Percentiles rank a stretch among this genome's conserved stretches.
These are phyloP conservation scores for Clarireedia sp. DNA, from an alignment of 2,329 filamentous ascomycete genomes.

Conservation along the genomic window DNA sequence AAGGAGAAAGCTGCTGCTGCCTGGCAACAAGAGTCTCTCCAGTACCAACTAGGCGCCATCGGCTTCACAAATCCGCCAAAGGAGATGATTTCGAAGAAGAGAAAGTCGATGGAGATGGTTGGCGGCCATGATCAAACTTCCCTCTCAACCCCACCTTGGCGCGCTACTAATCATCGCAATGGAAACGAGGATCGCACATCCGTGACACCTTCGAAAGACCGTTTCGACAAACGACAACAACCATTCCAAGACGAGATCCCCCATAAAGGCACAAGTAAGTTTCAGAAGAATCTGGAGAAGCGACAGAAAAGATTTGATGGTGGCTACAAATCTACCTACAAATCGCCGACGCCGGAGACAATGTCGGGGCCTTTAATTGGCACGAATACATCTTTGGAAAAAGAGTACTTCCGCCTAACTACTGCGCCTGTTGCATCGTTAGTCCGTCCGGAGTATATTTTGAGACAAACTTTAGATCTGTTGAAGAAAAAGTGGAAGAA, in stretches of 20 bases:
- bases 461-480: conserved; percentile 78
- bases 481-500: conserved; percentile 92
- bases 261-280: conserved; percentile 69
- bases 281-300: conserved; percentile 76
- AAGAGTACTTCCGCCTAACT: conserved; percentile 90
- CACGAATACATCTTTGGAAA: conserved; percentile 76
- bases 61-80: conserved; percentile 13
- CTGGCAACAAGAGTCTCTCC: conserved; percentile 26
- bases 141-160: conserved; percentile 59
- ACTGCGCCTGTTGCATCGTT: conserved; percentile 80
- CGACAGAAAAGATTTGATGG: conserved; percentile 80
- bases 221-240: conserved; percentile 39
- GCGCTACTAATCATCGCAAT: conserved; percentile 53
- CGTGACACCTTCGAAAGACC: conserved; percentile 21
- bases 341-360: conserved; percentile 49
- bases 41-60: conserved; percentile 19
- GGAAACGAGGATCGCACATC: conserved; percentile 70
- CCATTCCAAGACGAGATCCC: conserved; percentile 38
- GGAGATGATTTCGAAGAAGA: conserved; percentile 53
- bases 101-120: conserved; percentile 66
- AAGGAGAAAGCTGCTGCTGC: conserved; percentile 26
- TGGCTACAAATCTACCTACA: conserved; percentile 49
- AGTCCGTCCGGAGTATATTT: conserved; percentile 73
- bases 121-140: conserved; percentile 43
- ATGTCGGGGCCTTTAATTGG: conserved; percentile 71